These are phyloP conservation scores for Phytophthora boehmeriae DNA, from an alignment of 352 stramenopile genomes.

Conservation along the genomic window DNA sequence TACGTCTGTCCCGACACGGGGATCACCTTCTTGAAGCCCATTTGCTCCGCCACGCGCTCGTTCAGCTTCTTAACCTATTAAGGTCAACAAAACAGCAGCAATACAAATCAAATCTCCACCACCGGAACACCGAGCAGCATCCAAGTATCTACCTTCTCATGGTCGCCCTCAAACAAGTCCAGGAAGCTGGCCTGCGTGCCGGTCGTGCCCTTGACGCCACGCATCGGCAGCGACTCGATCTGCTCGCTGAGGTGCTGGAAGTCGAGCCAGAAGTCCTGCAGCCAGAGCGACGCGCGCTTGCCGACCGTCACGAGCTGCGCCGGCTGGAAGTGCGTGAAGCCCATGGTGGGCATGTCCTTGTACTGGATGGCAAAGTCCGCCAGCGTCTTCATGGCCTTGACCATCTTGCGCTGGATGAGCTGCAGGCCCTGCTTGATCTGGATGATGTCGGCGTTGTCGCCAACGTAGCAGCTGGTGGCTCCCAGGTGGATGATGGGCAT, in stretches of 20 bases:
- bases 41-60: conserved; percentile 94
- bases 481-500: conserved; percentile 99
- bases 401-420: conserved; percentile 96
- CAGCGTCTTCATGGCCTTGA: conserved; percentile 96
- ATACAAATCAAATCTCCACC: too few relatives aligned
- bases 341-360: conserved; percentile 97
- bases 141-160: conserved; percentile 89
- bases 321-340: conserved; percentile 99
- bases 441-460: conserved; percentile 99
- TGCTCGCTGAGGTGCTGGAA: conserved; percentile 95
- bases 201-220: conserved; percentile 99
- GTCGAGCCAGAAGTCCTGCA: conserved; percentile 98
- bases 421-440: conserved; percentile 97
- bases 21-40: conserved; percentile 98
- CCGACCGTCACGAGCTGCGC: conserved; percentile 98
- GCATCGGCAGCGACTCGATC: conserved; percentile 96
- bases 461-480: conserved; percentile 98
- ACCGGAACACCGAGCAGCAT: conserved; percentile 6
- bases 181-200: conserved; percentile 99
- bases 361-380: conserved; percentile 96
- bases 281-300: conserved; percentile 97
- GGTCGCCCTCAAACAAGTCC: conserved; percentile 98
- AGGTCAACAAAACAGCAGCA: too few relatives aligned
- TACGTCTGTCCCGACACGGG: conserved; percentile 99
- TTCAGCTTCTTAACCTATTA: conserved; percentile 95